Evolutionary conservation across 495 filamentous ascomycete species (phyloP).

Genomic region (Xylaria castorea): DNA sequence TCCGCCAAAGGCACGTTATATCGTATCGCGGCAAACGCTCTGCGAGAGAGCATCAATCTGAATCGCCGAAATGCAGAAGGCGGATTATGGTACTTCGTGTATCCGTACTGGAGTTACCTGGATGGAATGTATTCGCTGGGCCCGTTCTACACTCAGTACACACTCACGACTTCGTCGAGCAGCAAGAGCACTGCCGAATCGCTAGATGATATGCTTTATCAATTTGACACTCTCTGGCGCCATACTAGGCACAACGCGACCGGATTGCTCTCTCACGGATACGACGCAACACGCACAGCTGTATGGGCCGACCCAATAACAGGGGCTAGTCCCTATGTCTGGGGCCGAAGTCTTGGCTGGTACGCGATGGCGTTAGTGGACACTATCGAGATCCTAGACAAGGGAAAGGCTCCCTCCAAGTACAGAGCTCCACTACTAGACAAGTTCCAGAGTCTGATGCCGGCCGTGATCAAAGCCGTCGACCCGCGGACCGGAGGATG

Average conservation of each 20-base stretch:
- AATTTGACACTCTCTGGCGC: conserved; percentile 59
- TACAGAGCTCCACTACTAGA: conserved; percentile 25
- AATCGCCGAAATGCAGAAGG: conserved; percentile 48
- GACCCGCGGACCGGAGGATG: conserved; percentile 58
- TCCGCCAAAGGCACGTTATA: conserved; percentile 37
- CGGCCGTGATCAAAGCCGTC: conserved; percentile 42
- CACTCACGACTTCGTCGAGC: conserved; percentile 30
- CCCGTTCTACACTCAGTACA: conserved; percentile 44
- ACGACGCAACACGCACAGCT: conserved; percentile 59
- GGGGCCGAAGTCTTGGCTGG: conserved; percentile 67
- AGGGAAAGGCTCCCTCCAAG: conserved; percentile 29
- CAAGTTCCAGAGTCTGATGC: conserved; percentile 40
- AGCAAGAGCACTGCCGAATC: conserved; percentile 24
- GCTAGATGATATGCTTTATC: conserved; percentile 53
- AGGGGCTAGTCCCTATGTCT: conserved; percentile 62
- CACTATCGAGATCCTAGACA: conserved; percentile 55
- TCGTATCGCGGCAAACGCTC: conserved; percentile 40
- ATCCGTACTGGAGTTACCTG: conserved; percentile 56
- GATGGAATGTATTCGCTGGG: conserved; percentile 55
- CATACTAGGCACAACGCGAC: conserved; percentile 53
- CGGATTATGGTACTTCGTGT: conserved; percentile 54
- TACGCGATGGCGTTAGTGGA: conserved; percentile 66
- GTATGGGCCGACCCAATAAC: conserved; percentile 62
- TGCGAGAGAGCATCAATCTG: conserved; percentile 48
- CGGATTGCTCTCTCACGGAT: conserved; percentile 63